Evolutionary conservation across 1,284 basidiomycete genomes (phyloP), one percentile per base, ranked within the genome.

Genomic region (Malassezia restricta): DNA sequence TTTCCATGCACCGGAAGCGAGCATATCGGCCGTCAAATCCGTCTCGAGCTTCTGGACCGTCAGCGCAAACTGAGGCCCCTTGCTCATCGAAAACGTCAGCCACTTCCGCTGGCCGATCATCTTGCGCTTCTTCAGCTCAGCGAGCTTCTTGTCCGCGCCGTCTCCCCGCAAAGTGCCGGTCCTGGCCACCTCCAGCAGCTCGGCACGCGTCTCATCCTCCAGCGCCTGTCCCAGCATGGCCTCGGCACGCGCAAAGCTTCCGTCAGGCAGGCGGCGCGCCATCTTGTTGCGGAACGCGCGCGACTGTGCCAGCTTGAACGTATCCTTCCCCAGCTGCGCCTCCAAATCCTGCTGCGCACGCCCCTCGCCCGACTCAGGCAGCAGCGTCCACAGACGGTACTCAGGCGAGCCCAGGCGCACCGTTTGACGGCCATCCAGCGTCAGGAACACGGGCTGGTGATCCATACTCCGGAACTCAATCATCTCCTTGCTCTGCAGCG

Each of bases 251-350:
- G 83, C 77, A 49, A 95, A 82, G 56, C 95, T 82, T 17, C 88
- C 87, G 60, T 82, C 81, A 3, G 86, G 87, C 60, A 92, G 86
- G 75, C 96, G 96, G 29, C 79, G 80, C 61, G 96, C 89, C 91
- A 94, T 98, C 62, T 86, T 87, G 70, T 87, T 92, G 77, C 91
- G 94, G 81, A 99, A 95, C 20, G 92, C 94, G 59, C 86, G 82
- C 28, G 85, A 84, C 75, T 98, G 94, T 3, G 94, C 94, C 57
- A 73, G 63, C 58, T 69, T 71, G 43, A 73, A 65, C 17, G 57
- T 59, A 32, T 70, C 72, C 5, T 65, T 66, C 6, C 69, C 69
- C n/a, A 74, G 54, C 24, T 52, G 50, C 24, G 58, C 52, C 49
- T 63, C 59, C 47, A 71, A 63, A 31, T 68, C 63, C 17, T 59